phyloP scores from a whole-genome alignment of 352 stramenopile genomes.

The Phytopythium delawarense region DNA sequence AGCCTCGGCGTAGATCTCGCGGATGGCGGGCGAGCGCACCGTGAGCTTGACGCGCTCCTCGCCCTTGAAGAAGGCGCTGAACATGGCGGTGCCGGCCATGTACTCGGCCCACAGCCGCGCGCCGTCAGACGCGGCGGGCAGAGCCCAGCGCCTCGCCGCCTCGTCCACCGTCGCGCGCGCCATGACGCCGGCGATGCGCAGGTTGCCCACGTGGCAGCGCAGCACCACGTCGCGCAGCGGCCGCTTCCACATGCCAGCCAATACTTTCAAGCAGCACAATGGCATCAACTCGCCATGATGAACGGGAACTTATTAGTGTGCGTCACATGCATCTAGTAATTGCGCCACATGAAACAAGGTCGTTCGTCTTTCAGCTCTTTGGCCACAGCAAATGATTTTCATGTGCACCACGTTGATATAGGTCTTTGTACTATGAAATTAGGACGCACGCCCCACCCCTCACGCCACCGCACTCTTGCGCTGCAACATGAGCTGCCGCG shows the following conservation, averaged over 20 bases:
- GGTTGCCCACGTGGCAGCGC: conserved; percentile 73
- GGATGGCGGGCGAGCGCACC: conserved; percentile 55
- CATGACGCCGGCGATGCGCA: conserved; percentile 78
- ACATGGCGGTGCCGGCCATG: conserved; percentile 80
- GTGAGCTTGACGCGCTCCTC: conserved; percentile 81
- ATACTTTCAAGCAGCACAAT: neutral
- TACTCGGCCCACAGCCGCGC: conserved; percentile 83
- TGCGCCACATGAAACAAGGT: too few species aligned
- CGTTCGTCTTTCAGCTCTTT: too few species aligned
- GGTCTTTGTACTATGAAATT: too few species aligned
- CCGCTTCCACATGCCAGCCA: conserved; percentile 38
- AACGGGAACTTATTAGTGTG: neutral
- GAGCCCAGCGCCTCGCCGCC: conserved; percentile 49
- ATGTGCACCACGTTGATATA: too few species aligned
- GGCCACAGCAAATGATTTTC: too few species aligned
- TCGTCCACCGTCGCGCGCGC: conserved; percentile 52
- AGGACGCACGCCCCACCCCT: conserved; percentile 2
- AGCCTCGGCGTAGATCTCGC: conserved; percentile 75
- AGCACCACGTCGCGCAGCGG: conserved; percentile 62
- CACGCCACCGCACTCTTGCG: conserved; percentile 44
- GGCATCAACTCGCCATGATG: neutral
- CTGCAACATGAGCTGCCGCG: conserved; percentile 36
- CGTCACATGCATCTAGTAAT: neutral
- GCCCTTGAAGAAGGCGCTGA: conserved; percentile 86
- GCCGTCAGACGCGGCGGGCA: conserved; percentile 31